These are phyloP conservation scores for Acanthamoeba divionensis DNA, from an alignment of 208 protist species.

Conservation along the genomic window DNA sequence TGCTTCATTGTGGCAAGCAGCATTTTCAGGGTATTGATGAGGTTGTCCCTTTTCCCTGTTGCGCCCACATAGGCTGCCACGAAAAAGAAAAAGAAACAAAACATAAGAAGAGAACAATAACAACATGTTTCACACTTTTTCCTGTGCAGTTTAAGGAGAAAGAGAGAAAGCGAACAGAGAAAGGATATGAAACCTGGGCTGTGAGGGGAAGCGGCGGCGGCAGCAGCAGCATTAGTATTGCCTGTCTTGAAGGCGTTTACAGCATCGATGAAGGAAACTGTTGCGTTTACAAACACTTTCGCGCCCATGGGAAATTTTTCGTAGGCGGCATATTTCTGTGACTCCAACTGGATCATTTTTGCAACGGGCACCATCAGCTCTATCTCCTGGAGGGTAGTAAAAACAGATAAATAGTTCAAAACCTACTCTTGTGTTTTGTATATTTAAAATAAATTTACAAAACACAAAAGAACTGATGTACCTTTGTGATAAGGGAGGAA, in stretches of 20 bases:
- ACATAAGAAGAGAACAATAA: no score
- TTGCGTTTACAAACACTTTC: conserved; percentile 31
- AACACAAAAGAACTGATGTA: not conserved
- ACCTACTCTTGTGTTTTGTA: no score
- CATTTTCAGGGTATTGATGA: conserved; percentile 33
- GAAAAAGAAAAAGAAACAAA: no score
- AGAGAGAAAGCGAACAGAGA: not conserved
- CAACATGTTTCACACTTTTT: not conserved
- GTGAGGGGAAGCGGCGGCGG: not conserved
- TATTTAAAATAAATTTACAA: no score
- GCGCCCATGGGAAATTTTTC: conserved; percentile 3
- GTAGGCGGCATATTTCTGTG: not conserved
- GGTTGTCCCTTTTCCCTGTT: not conserved
- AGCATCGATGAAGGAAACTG: conserved; percentile 31
- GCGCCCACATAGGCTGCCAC: not conserved
- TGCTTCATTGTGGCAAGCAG: conserved; percentile 38
- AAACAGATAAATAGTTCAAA: not conserved
- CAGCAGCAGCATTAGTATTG: not conserved
- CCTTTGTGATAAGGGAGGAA: not conserved
- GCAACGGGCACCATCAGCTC: conserved; percentile 34
- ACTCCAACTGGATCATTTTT: conserved; percentile 39
- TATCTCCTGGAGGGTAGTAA: not conserved
- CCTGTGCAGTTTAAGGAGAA: not conserved
- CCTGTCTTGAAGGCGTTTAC: conserved; percentile 22
- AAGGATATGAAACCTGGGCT: not conserved